Conservation (phyloP, 1,139 yeast species). For the Spathaspora sp. region DNA sequence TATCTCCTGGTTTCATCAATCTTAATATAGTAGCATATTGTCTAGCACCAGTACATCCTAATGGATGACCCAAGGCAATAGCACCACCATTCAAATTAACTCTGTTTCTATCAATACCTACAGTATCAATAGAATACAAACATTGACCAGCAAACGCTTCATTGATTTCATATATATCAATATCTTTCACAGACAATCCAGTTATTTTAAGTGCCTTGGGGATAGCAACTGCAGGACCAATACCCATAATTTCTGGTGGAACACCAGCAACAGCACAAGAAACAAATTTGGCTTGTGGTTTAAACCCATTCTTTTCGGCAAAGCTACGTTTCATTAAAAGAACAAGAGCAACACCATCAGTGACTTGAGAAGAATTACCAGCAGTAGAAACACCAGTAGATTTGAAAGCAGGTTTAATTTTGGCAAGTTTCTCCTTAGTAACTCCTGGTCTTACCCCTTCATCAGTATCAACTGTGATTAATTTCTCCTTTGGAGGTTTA, state of each 20-base stretch:
- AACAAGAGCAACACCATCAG: constrained; percentile 44
- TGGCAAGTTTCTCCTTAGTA: constrained; percentile 28
- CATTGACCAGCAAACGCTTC: constrained; percentile 18
- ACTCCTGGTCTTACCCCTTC: constrained; percentile 33
- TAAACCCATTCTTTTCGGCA: constrained; percentile 33
- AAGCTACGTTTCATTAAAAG: constrained; percentile 33
- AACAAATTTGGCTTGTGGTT: constrained; percentile 38
- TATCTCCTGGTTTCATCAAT: constrained; percentile 15
- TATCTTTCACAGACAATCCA: constrained; percentile 13
- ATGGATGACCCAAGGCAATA: constrained; percentile 16
- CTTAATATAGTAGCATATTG: constrained; percentile 16
- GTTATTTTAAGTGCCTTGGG: constrained; percentile 27
- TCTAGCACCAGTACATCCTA: constrained; percentile 17
- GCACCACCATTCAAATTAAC: constrained; percentile 17
- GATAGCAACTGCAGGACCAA: constrained; percentile 41
- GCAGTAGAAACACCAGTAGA: constrained; percentile 40
- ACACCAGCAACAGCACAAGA: constrained; percentile 38
- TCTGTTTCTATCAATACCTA: constrained; percentile 11
- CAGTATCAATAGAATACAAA: constrained; percentile 14
- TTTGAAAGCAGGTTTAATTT: constrained; percentile 33
- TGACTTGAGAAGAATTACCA: constrained; percentile 42
- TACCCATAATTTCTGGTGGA: constrained; percentile 39
- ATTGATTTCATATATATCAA: constrained; percentile 15
- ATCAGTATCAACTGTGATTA: constrained; percentile 21
- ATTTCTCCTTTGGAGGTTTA: constrained; percentile 21